Evolutionary conservation across 352 stramenopile species (phyloP), one percentile per base, ranked within the genome.

Genomic region (Pythium myriotylum): DNA sequence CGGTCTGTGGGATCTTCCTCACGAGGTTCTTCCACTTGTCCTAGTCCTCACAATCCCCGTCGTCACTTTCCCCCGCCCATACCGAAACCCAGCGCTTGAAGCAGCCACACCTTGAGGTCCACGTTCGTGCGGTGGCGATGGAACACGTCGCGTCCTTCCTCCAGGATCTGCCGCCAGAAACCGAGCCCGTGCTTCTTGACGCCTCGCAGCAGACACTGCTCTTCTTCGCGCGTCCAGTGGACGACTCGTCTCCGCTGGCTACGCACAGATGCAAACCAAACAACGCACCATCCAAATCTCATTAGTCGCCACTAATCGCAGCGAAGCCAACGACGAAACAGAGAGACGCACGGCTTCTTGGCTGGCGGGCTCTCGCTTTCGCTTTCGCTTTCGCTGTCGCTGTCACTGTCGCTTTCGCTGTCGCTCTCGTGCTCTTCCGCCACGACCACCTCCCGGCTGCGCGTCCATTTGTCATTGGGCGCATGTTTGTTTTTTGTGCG

Each of bases 41-140:
- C 63, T 70, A n/a, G n/a, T n/a, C n/a, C n/a, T n/a, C n/a, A n/a
- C n/a, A n/a, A n/a, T n/a, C n/a, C n/a, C n/a, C n/a, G n/a, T n/a
- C n/a, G n/a, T n/a, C n/a, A 46, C 9, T 58, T 16, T 17, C 14
- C 39, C 13, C 17, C 12, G n/a, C 4, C n/a, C 14, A 35, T 24
- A 54, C 23, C 16, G n/a, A n/a, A n/a, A n/a, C n/a, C n/a, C n/a
- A n/a, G n/a, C n/a, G n/a, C n/a, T n/a, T n/a, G n/a, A n/a, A n/a
- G 27, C 14, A 54, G 16, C 8, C 24, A 5, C 9, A 88, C 79
- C 76, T 91, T 91, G 22, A 91, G 64, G 54, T 91, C 79, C 13
- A 85, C 68, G 32, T 89, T 88, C 0, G 76, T 91, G 27, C 81
- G 68, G 39, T 81, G 76, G 1, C 2, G 33, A 8, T 62, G 64